Conservation (phyloP, 225 moss, liverwort and hornwort species). For the Polytrichum formosum region DNA sequence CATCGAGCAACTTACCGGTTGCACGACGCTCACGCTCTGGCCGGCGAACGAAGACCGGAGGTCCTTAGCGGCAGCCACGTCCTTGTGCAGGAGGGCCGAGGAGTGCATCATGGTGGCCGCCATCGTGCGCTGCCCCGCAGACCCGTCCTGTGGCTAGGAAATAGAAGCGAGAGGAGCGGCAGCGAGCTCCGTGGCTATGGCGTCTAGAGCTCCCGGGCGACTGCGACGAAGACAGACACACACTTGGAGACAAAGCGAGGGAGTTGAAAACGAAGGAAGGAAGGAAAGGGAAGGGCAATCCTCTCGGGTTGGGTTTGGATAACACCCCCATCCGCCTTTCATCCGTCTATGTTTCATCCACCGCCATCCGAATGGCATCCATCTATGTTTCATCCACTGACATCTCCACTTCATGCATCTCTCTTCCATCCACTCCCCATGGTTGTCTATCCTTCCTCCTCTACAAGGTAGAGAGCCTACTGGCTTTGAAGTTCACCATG, state of each 20-base stretch:
- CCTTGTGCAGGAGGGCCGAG: conserved; percentile 29
- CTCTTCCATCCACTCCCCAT: too few species aligned
- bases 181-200: conserved; percentile 5
- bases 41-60: conserved; percentile 16
- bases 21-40: conserved; percentile 18
- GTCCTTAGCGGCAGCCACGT: conserved; percentile 15
- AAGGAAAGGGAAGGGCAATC: conserved; percentile 8
- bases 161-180: neutral
- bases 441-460: too few species aligned
- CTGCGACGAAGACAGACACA: conserved; percentile 2
- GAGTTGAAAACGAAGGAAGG: neutral
- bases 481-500: too few species aligned
- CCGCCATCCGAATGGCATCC: neutral
- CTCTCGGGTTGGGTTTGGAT: conserved; percentile 33
- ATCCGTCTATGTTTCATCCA: conserved; percentile 8
- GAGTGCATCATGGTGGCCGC: conserved; percentile 39
- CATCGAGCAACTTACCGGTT: neutral
- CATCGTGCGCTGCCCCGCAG: conserved; percentile 17
- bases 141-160: neutral
- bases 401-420: neutral
- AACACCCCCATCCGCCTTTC: conserved; percentile 16
- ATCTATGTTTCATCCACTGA: neutral
- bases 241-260: neutral
- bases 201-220: neutral
- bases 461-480: too few species aligned